phyloP scores from a whole-genome alignment of 208 protist genomes.

The Crithidia fasciculata region DNA sequence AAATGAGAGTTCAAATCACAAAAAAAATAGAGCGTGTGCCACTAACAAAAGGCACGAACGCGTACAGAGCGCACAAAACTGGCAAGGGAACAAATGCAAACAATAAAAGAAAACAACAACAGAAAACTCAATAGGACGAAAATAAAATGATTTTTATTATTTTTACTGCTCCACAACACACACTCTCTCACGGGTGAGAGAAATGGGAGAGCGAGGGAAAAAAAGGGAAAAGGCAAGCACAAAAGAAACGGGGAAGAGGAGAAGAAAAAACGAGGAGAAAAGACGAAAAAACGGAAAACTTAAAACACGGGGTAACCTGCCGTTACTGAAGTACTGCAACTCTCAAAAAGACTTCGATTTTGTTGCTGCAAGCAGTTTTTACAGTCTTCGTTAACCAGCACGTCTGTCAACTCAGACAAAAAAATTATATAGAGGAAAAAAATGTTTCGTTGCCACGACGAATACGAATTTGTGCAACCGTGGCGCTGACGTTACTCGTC shows the following conservation, averaged over 20 bases:
- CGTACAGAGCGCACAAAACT: not conserved
- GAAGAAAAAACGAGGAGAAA: no score
- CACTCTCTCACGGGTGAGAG: not conserved
- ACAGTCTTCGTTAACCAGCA: not conserved
- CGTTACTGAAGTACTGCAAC: no score
- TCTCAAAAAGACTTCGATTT: no score
- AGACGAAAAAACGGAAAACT: no score
- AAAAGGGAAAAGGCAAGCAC: no score
- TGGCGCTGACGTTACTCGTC: no score
- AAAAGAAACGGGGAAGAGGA: no score
- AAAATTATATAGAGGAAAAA: not conserved
- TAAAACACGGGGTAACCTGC: no score
- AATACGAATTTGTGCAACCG: no score
- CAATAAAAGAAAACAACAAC: not conserved
- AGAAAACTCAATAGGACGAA: not conserved
- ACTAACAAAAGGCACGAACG: not conserved
- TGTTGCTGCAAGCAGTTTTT: no score
- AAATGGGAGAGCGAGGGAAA: no score
- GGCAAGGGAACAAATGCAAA: not conserved
- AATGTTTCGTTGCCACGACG: not conserved
- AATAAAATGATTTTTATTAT: not conserved
- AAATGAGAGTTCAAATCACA: not conserved
- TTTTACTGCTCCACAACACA: no score
- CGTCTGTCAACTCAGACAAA: not conserved
- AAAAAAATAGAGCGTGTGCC: not conserved